Base-by-base conservation (phyloP, 192 early-diverging fungal species). In the Coemansia sp. region DNA sequence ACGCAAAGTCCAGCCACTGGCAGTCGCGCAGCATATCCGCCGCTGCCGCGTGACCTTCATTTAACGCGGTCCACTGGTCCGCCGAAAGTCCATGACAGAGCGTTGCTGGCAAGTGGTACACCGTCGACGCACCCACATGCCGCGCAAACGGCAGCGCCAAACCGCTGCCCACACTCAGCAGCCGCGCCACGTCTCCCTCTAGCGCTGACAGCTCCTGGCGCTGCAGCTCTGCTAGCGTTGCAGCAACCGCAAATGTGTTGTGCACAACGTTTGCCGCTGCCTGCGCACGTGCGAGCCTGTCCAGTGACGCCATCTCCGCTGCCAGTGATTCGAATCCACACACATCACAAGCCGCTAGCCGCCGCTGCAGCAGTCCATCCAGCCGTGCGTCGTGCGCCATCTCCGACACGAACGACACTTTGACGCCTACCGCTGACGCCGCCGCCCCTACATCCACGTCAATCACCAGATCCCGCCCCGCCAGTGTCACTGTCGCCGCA, bases 351-450 rank as follows among this genome's bases (percentile, higher is more conserved):
- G 58, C 30, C 0, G 19, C 27, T 56, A 82, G 63, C 25, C 64
- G 54, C 0, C 54, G 29, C 19, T 74, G 42, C 67, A 82, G 73
- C 67, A 82, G 36, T 24, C 64, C 53, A 21, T 82, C 74, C 5
- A 82, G 73, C 3, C 74, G 74, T 57, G 63, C 57, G 46, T 82
- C 79, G 27, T 82, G 74, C 51, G 70, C 68, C 21, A 72, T 73
- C 21, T 74, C 74, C 3, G 74, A 74, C 17, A 74, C 79, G 30
- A 75, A 81, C 9, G 79, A 82, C 0, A 82, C 67, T 7, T 82
- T 82, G 61, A 82, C 74, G 9, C 71, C 70, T 6, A 82, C 54
- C 30, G 63, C 50, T 5, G 61, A 62, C 14, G 21, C 36, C 27
- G 5, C 32, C 21, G 19, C 11, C 0, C 79, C 73, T 22, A 82